Percentiles rank a stretch among this genome's conserved stretches.
Conservation (phyloP, 768 basidiomycete genomes). For the Crassisporium funariophilum region DNA sequence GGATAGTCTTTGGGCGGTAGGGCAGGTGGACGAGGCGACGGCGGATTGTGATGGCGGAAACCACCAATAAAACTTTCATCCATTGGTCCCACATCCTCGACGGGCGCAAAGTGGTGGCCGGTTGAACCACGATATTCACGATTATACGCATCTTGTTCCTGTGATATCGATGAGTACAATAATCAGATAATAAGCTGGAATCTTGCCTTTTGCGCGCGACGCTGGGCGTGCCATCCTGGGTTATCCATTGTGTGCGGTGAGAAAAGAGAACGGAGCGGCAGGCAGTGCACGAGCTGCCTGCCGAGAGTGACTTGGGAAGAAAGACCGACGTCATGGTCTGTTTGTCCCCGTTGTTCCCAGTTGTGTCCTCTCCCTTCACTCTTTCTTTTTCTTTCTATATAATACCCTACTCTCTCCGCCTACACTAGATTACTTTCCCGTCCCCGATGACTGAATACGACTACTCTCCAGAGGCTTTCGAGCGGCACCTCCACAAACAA, state of each 20-base stretch:
- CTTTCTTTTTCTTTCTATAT: background rate
- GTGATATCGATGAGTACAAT: background rate
- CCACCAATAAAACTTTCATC: slow-evolving; percentile 65
- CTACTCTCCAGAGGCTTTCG: slow-evolving; percentile 56
- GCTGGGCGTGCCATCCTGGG: slow-evolving; percentile 73
- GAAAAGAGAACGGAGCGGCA: background rate
- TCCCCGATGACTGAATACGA: slow-evolving; percentile 61
- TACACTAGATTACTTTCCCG: slow-evolving; percentile 5
- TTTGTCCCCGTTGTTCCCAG: slow-evolving; percentile 13
- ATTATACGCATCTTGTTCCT: slow-evolving; percentile 36
- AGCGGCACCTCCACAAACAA: slow-evolving; percentile 49
- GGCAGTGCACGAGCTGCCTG: background rate
- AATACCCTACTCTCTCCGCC: slow-evolving; percentile 5
- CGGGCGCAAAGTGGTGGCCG: slow-evolving; percentile 53
- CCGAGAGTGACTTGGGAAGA: background rate
- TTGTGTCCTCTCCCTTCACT: background rate
- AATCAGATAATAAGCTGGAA: background rate
- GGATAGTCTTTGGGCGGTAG: slow-evolving; percentile 51
- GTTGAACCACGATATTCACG: slow-evolving; percentile 36
- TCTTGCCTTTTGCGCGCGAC: slow-evolving; percentile 58
- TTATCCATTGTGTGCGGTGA: slow-evolving; percentile 59
- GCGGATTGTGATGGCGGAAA: slow-evolving; percentile 38
- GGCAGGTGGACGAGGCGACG: slow-evolving; percentile 47
- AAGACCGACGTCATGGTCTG: slow-evolving; percentile 8
- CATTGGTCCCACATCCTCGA: slow-evolving; percentile 61